These are phyloP conservation scores for Mortierella sp. DNA, from an alignment of 371 early-diverging fungal species.

Conservation along the genomic window DNA sequence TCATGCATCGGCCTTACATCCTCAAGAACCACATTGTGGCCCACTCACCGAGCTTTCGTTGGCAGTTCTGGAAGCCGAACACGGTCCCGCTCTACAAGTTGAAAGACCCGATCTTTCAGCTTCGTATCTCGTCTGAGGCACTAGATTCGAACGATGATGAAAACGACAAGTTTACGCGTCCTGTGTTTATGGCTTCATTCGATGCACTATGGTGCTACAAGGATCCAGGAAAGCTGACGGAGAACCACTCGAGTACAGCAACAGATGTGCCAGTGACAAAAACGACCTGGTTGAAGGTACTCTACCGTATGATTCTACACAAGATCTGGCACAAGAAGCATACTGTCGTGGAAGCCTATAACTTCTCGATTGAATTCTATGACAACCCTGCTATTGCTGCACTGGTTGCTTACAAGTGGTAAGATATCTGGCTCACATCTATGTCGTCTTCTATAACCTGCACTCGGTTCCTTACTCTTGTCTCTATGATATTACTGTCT, in stretches of 20 bases:
- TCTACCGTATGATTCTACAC: constrained; percentile 6
- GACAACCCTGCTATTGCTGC: constrained; percentile 36
- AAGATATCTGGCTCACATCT: not conserved
- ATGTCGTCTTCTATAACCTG: not conserved
- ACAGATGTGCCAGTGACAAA: too few species aligned
- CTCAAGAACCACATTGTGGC: constrained; percentile 5
- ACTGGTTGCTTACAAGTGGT: constrained; percentile 30
- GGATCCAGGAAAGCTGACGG: too few species aligned
- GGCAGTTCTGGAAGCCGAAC: constrained; percentile 5
- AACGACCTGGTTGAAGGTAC: constrained; percentile 12
- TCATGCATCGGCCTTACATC: constrained; percentile 13
- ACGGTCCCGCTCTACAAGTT: not conserved
- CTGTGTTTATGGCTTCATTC: constrained; percentile 18
- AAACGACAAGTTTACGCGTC: constrained; percentile 16
- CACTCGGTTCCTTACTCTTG: not conserved
- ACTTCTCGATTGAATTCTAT: constrained; percentile 17
- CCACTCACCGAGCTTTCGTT: constrained; percentile 1
- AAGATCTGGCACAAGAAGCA: constrained; percentile 2
- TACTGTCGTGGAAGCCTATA: constrained; percentile 8
- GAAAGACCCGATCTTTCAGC: constrained; percentile 17
- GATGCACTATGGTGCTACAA: constrained; percentile 15
- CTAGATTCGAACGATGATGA: constrained; percentile 5
- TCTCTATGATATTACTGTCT: not conserved
- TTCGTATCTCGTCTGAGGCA: not conserved
- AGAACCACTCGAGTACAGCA: too few species aligned